Percentiles rank a stretch among this genome's conserved stretches.
phyloP scores from a whole-genome alignment of 2,329 filamentous ascomycete genomes.

The Botryotinia convoluta region DNA sequence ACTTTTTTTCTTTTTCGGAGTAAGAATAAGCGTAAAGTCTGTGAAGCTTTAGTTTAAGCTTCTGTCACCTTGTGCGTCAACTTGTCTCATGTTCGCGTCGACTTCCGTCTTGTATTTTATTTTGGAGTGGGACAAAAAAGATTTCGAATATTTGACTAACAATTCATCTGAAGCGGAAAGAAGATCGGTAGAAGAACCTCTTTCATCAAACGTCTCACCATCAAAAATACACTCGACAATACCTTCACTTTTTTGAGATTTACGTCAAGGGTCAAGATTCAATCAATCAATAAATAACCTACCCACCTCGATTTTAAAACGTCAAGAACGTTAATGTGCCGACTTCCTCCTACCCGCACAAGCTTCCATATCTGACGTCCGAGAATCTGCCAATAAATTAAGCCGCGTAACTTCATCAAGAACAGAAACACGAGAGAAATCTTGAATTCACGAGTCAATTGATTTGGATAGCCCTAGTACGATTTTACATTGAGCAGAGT shows the following conservation, averaged over 20 bases:
- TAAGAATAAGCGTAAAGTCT: slow-evolving; percentile 2
- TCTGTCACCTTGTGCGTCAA: slow-evolving; percentile 35
- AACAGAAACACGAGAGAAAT: not conserved
- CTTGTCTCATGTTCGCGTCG: slow-evolving; percentile 32
- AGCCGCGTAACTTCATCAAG: slow-evolving; percentile 12
- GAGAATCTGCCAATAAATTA: slow-evolving; percentile 15
- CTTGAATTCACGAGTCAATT: not conserved
- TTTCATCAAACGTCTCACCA: slow-evolving; percentile 30
- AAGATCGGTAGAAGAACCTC: slow-evolving; percentile 22
- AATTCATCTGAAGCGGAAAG: slow-evolving; percentile 33
- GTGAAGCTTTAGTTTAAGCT: slow-evolving; percentile 30
- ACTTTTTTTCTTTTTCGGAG: not conserved
- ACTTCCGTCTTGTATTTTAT: slow-evolving; percentile 19
- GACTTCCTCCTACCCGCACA: not conserved
- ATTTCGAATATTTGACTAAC: slow-evolving; percentile 31
- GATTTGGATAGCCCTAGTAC: not conserved
- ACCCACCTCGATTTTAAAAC: slow-evolving; percentile 1
- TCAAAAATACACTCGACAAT: not conserved
- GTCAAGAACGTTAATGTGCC: slow-evolving; percentile 5
- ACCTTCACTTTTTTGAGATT: not conserved
- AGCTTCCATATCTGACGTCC: slow-evolving; percentile 14
- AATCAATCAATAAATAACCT: not conserved
- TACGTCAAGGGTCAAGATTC: not conserved
- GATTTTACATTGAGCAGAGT: not conserved
- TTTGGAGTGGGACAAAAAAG: slow-evolving; percentile 12